Base-by-base conservation (phyloP, 2,329 filamentous ascomycete species). In the Raffaelea deltoideospora region DNA sequence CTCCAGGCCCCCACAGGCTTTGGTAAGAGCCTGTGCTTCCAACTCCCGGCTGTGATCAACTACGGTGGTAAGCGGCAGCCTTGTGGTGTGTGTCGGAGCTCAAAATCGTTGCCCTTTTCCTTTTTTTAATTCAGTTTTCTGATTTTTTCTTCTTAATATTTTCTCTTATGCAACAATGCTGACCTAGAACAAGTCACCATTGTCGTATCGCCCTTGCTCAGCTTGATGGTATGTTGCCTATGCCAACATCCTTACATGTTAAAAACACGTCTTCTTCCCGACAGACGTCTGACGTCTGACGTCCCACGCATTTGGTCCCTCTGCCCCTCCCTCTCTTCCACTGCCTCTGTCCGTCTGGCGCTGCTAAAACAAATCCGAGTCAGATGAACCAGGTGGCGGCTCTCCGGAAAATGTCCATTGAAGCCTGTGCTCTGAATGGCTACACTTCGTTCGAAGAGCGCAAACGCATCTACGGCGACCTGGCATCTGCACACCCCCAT, bases 11-110 rank as follows among this genome's bases (percentile, higher is more conserved):
- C 82, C 37, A 87, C 82, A 3, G 84, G 79, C 10, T 95, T 95
- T 54, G 88, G 87, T 30, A 95, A 95, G 57, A 92, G 84, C 50
- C 57, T 95, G 37, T 95, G 88, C 60, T 95, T 88, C 53, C 87
- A 95, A 54, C 67, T 95, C 1, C 87, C 87, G 9, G 87, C 87
- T 19, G 76, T 95, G 23, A 77, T 94, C 39, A 80, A 88, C 49
- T 74, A 78, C 54, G 88, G 88, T 61, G 50, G 77, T 69, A 17
- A 33, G n/a, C n/a, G n/a, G n/a, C n/a, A n/a, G n/a, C n/a, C n/a
- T n/a, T n/a, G n/a, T n/a, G n/a, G n/a, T n/a, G n/a, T n/a, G n/a
- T n/a, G n/a, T n/a, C n/a, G n/a, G n/a, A n/a, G 27, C 27, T 15
- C 27, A n/a, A 6, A 29, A 11, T 14, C 27, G 6, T 6, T 5